Base-by-base conservation (phyloP, 352 stramenopile species). In the Phytophthora lateralis region DNA sequence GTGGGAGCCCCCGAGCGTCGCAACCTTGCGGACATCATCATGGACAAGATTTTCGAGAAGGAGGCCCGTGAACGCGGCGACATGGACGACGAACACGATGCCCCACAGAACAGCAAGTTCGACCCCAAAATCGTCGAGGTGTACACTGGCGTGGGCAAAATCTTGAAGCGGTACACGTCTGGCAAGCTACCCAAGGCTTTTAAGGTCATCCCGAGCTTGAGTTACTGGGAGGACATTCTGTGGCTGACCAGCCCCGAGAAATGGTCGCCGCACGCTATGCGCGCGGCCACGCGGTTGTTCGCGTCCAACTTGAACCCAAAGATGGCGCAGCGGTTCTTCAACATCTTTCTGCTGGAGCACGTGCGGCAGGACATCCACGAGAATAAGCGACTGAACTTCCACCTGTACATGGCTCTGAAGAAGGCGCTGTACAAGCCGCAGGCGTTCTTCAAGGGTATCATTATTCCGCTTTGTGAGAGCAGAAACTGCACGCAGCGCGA, bases 181-280 rank as follows among this genome's bases (percentile, higher is more conserved):
- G 98, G 98, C 45, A 99, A 99, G 73, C 78, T 99, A 38, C 98
- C 98, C 6, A 99, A 99, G 81, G 97, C 98, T 15, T 99, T 99
- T 81, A 99, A 99, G 82, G 98, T 99, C 32, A 98, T 99, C 59
- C 98, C 98, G 18, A 98, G 93, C 21, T 71, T 99, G 45, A 96
- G 84, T 60, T 99, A 99, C 78, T 99, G 98, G 98, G 98, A 99
- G 64, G 97, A 96, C 58, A 95, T 96, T 70, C 71, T 99, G 58
- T 99, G 97, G 84, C 83, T 99, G 39, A 99, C 98, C 21, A 89
- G 83, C 53, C 98, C 98, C 4, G 97, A 99, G 60, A 90, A 94
- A 66, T 99, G 97, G 97, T 99, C 97, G 9, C 96, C 97, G n/a
- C 96, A 99, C 59, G 96, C 97, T 8, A 99, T 99, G 88, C 97